Conservation (phyloP, 805 yeast genomes). For the Candida xiaguanensis region DNA sequence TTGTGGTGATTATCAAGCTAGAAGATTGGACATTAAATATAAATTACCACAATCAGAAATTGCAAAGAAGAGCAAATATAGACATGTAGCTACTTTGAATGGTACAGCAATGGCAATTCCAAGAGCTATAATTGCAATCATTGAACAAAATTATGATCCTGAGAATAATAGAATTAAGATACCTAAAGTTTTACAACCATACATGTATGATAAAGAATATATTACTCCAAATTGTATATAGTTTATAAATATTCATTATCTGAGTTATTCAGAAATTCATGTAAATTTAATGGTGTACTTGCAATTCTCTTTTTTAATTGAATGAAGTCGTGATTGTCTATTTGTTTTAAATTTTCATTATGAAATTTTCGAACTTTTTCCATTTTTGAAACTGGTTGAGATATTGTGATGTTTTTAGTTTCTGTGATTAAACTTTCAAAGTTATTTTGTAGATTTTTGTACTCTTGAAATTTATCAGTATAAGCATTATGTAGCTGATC, state of each 20-base stretch:
- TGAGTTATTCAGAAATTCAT: slow-evolving; percentile 7
- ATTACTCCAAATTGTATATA: slow-evolving; percentile 8
- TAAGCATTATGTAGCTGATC: slow-evolving; percentile 17
- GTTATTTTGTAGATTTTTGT: slow-evolving; percentile 17
- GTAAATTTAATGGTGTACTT: slow-evolving; percentile 20
- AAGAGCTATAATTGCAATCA: slow-evolving; percentile 80
- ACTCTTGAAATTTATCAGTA: slow-evolving; percentile 21
- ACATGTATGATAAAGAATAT: slow-evolving; percentile 59
- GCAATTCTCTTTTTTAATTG: slow-evolving; percentile 20
- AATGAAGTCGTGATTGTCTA: slow-evolving; percentile 4
- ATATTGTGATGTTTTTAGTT: not conserved
- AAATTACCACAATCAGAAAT: slow-evolving; percentile 20
- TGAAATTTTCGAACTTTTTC: slow-evolving; percentile 12
- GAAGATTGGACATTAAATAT: slow-evolving; percentile 72
- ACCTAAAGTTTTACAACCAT: slow-evolving; percentile 66
- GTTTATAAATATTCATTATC: slow-evolving; percentile 7
- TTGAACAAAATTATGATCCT: slow-evolving; percentile 79
- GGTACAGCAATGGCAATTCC: slow-evolving; percentile 98
- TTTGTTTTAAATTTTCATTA: slow-evolving; percentile 7
- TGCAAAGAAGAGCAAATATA: slow-evolving; percentile 11
- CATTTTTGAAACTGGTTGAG: slow-evolving; percentile 5
- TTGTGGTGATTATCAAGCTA: slow-evolving; percentile 86
- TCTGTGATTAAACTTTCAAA: slow-evolving; percentile 18
- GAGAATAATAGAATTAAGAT: slow-evolving; percentile 49
- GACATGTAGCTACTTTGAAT: slow-evolving; percentile 76